Evolutionary conservation across 805 yeast species (phyloP).

Genomic region (Yarrowia sp.): DNA sequence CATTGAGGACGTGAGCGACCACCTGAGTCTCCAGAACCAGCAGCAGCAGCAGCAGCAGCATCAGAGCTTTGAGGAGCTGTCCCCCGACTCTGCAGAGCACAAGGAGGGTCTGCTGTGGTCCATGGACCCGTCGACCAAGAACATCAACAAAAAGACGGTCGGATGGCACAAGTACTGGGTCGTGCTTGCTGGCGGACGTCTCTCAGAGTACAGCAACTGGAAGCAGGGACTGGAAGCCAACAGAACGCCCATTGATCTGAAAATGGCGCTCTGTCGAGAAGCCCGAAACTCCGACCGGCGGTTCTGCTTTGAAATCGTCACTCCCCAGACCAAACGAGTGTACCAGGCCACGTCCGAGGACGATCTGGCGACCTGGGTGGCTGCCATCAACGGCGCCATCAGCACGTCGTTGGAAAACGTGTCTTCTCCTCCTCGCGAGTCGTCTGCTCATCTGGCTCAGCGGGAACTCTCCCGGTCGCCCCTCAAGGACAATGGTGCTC

Average conservation of each 20-base stretch:
- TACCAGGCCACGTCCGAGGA: slow-evolving; percentile 76
- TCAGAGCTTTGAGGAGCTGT: slow-evolving; percentile 19
- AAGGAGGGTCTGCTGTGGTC: slow-evolving; percentile 57
- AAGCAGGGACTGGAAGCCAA: slow-evolving; percentile 68
- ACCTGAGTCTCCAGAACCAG: neutral
- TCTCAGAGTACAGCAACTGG: slow-evolving; percentile 82
- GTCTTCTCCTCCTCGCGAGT: slow-evolving; percentile 27
- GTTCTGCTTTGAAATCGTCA: slow-evolving; percentile 76
- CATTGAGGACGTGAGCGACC: slow-evolving; percentile 17
- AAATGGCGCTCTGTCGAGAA: slow-evolving; percentile 67
- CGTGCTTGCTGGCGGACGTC: slow-evolving; percentile 68
- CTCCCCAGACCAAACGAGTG: slow-evolving; percentile 71
- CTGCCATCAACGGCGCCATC: slow-evolving; percentile 64
- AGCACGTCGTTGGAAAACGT: slow-evolving; percentile 53
- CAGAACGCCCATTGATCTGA: slow-evolving; percentile 71
- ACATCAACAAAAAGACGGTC: slow-evolving; percentile 48
- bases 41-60: slow-evolving; percentile 4
- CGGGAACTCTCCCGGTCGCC: slow-evolving; percentile 30
- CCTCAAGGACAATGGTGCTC: slow-evolving; percentile 6
- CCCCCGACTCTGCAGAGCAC: slow-evolving; percentile 40
- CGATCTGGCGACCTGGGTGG: slow-evolving; percentile 74
- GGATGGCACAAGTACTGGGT: slow-evolving; percentile 92
- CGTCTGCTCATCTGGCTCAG: slow-evolving; percentile 9
- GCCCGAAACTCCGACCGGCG: slow-evolving; percentile 53
- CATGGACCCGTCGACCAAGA: slow-evolving; percentile 50